Conservation (phyloP, 78 protist species). For the Speleostelium caveatum region DNA sequence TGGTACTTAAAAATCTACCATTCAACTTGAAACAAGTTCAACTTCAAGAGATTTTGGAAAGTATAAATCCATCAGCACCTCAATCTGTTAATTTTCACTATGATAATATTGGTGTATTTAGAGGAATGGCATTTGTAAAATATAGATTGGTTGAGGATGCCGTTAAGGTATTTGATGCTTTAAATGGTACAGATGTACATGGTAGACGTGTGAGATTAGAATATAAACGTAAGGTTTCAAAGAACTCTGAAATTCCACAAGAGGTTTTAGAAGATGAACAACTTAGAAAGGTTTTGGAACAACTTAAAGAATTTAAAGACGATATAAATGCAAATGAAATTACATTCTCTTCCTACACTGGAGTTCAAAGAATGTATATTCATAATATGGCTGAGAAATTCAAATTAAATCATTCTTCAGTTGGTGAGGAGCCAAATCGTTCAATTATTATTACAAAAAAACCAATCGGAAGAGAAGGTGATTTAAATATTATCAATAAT, state of each 20-base stretch:
- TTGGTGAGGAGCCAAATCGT: slow-evolving; percentile 74
- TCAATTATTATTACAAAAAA: slow-evolving; percentile 54
- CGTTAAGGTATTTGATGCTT: slow-evolving; percentile 72
- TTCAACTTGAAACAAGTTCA: slow-evolving; percentile 70
- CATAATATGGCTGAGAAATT: slow-evolving; percentile 82
- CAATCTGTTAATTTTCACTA: slow-evolving; percentile 72
- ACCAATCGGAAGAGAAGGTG: slow-evolving; percentile 4
- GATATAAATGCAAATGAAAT: slow-evolving; percentile 48
- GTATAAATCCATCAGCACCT: slow-evolving; percentile 70
- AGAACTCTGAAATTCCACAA: slow-evolving; percentile 41
- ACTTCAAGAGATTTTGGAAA: slow-evolving; percentile 77
- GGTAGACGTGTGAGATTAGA: slow-evolving; percentile 75
- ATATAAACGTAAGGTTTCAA: slow-evolving; percentile 74
- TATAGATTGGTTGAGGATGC: slow-evolving; percentile 70
- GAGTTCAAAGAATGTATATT: slow-evolving; percentile 82
- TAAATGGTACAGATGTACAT: slow-evolving; percentile 78
- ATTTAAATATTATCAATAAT: not conserved
- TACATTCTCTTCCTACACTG: slow-evolving; percentile 45
- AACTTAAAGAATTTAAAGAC: slow-evolving; percentile 58
- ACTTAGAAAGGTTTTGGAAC: slow-evolving; percentile 66
- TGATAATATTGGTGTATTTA: slow-evolving; percentile 75
- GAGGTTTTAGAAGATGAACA: slow-evolving; percentile 80
- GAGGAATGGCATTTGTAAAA: slow-evolving; percentile 85
- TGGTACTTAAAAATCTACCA: slow-evolving; percentile 77
- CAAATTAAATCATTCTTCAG: slow-evolving; percentile 66